A percentile compares a stretch with the other conserved stretches of the same genome.
These are phyloP conservation scores for Sarocladium oryzae DNA, from an alignment of 2,329 filamentous ascomycete genomes.

Conservation along the genomic window DNA sequence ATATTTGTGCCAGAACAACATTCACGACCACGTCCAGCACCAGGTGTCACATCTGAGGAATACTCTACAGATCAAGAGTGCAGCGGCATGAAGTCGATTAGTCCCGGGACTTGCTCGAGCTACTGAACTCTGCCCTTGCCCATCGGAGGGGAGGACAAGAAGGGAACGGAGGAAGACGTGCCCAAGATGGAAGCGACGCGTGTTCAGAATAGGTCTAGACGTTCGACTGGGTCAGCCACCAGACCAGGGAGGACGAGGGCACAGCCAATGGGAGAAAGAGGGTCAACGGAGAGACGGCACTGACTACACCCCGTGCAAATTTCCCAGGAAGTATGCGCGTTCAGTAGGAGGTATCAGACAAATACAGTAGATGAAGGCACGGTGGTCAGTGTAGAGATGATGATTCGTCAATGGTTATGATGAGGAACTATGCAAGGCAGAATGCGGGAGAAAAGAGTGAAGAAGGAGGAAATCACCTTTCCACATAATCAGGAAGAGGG, in stretches of 20 bases:
- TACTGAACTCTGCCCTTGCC: no score
- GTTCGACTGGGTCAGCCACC: background rate
- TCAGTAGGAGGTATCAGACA: background rate
- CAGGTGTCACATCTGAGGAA: background rate
- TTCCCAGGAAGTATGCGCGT: background rate
- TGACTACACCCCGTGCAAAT: background rate
- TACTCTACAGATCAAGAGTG: background rate
- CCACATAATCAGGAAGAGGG: no score
- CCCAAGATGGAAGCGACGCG: background rate
- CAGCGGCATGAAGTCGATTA: background rate
- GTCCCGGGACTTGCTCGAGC: background rate
- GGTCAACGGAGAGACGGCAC: background rate
- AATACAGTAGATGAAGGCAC: no score
- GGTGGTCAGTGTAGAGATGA: no score
- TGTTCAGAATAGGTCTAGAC: conserved; percentile 2
- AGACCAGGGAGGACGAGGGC: background rate
- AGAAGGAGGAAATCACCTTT: no score
- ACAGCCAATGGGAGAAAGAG: background rate
- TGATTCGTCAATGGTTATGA: no score
- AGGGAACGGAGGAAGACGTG: background rate
- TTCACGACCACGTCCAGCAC: no score
- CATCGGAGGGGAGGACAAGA: background rate
- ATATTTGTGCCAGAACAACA: no score
- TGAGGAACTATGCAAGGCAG: no score
- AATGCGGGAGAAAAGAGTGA: no score